Evolutionary conservation across 1,284 basidiomycete species (phyloP).

Genomic region (Stygiomarasmius scandens): DNA sequence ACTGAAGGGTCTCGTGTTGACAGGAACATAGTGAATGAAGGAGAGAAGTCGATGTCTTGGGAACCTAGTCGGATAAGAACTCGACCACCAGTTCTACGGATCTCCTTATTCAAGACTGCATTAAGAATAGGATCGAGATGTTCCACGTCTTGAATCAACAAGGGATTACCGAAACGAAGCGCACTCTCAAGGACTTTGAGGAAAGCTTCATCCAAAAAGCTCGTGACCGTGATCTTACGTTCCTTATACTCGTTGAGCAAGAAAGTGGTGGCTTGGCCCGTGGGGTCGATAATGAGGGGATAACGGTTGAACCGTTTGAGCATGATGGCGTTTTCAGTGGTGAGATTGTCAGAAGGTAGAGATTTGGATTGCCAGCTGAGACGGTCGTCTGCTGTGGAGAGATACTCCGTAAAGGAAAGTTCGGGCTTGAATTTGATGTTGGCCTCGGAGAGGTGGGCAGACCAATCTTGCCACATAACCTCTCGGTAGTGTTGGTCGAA

Average conservation of each 20-base stretch:
- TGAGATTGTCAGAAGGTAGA: slow-evolving; percentile 92
- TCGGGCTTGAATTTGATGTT: slow-evolving; percentile 92
- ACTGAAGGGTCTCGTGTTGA: slow-evolving; percentile 97
- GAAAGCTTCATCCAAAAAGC: slow-evolving; percentile 98
- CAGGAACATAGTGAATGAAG: slow-evolving; percentile 98
- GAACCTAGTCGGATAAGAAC: slow-evolving; percentile 97
- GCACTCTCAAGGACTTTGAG: slow-evolving; percentile 98
- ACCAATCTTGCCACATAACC: slow-evolving; percentile 97
- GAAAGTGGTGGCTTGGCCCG: slow-evolving; percentile 97
- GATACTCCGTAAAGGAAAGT: slow-evolving; percentile 91
- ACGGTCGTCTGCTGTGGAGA: slow-evolving; percentile 97
- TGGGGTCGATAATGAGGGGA: slow-evolving; percentile 97
- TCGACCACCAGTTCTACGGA: slow-evolving; percentile 93
- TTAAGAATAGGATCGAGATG: slow-evolving; percentile 98
- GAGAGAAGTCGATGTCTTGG: slow-evolving; percentile 99
- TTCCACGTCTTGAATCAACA: slow-evolving; percentile 98
- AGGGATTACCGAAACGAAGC: slow-evolving; percentile 97
- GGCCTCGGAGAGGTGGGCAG: slow-evolving; percentile 85
- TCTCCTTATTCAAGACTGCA: slow-evolving; percentile 96
- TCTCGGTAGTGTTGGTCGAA: slow-evolving; percentile 99
- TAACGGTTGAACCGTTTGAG: slow-evolving; percentile 98
- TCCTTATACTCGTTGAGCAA: slow-evolving; percentile 94
- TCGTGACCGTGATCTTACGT: slow-evolving; percentile 96
- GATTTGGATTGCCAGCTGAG: slow-evolving; percentile 95
- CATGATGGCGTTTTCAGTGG: slow-evolving; percentile 99